Evolutionary conservation across 495 filamentous ascomycete species (phyloP), one percentile per base, ranked within the genome.

Genomic region (Bacidia gigantensis): DNA sequence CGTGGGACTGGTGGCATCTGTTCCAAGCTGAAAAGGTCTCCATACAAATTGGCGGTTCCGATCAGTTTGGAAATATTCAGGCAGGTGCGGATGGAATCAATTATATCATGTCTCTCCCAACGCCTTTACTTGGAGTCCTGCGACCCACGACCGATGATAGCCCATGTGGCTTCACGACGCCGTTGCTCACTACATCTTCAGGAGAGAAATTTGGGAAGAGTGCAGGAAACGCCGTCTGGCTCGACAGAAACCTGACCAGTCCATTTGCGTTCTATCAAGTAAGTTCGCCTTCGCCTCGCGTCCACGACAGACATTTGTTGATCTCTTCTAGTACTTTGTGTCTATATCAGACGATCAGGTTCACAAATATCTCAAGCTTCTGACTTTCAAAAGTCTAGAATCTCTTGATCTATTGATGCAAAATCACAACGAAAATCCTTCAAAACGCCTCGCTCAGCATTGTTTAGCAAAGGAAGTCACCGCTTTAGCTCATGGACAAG

Each of bases 11-110:
- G 82, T 96, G 84, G 84, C 65, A 80, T 50, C 71, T 97, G 67
- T 89, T 83, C 60, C 62, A 68, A 21, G 69, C 63, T 1, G 72
- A 76, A 23, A 76, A 73, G 32, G 72, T 84, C 9, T 82, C 85
- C 58, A 74, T 92, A 58, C 86, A 98, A 65, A 88, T 99, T 40
- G 92, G 92, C 48, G 92, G 92, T 41, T 83, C 87, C 24, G 92
- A 99, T 64, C 92, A 99, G 65, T 99, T 80, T 65, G 92, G 92
- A 54, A 99, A 99, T 63, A 96, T 99, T 55, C 72, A 93, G 3
- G 81, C 89, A 39, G 92, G 92, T 21, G 84, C 95, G 62, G 86
- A 95, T 38, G 77, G 84, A 2, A 70, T 97, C 56, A 87, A 87
- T 60, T 67, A 80, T 24, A 78, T 85, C 35, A n/a, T n/a, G n/a